These are phyloP conservation scores for Cruciata laevipes DNA, from an alignment of 257 asterid genomes.

Conservation along the genomic window DNA sequence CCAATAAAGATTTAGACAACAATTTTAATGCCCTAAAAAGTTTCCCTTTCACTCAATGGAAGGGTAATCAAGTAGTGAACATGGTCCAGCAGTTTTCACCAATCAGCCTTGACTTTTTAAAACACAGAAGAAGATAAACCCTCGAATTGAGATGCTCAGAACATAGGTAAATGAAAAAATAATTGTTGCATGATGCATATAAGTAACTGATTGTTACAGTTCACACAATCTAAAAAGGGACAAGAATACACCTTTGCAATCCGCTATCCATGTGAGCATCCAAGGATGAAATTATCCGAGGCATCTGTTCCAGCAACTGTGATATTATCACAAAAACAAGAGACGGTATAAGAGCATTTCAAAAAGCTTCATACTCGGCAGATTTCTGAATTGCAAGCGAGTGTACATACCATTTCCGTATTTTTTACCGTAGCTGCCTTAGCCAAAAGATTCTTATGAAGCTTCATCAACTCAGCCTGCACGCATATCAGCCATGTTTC, in stretches of 20 bases:
- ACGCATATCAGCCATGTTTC: background rate
- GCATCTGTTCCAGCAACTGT: conserved; percentile 72
- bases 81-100: background rate
- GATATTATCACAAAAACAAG: conserved; percentile 12
- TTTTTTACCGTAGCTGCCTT: conserved; percentile 52
- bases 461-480: conserved; percentile 67
- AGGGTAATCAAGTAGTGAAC: background rate
- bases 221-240: background rate
- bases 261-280: conserved; percentile 76
- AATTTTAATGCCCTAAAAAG: background rate
- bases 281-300: conserved; percentile 58
- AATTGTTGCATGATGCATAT: background rate
- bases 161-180: background rate
- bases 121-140: background rate
- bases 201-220: background rate
- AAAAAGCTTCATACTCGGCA: conserved; percentile 14
- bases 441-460: conserved; percentile 69
- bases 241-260: conserved; percentile 43
- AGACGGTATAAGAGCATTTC: conserved; percentile 13
- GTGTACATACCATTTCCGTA: conserved; percentile 49
- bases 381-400: background rate
- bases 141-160: conserved; percentile 2
- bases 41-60: background rate
- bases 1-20: background rate
- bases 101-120: background rate